phyloP scores from a whole-genome alignment of 495 filamentous ascomycete genomes.

The Hamigera avellanea region DNA sequence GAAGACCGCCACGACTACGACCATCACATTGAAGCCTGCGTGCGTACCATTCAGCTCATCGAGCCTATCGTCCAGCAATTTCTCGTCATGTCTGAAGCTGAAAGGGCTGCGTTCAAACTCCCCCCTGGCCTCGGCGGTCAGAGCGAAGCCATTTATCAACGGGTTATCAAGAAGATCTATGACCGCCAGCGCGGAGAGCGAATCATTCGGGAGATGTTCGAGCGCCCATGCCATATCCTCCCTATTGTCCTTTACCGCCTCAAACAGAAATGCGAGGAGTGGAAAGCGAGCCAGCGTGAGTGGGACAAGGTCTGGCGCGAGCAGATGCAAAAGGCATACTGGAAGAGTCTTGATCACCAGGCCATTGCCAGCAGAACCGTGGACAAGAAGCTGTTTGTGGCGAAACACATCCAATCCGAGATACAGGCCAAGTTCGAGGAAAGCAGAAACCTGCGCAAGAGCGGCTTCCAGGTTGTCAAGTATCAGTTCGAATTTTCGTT shows the following conservation, averaged over 20 bases:
- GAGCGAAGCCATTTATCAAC: slow-evolving; percentile 90
- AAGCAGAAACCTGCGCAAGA: slow-evolving; percentile 53
- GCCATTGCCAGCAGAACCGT: slow-evolving; percentile 69
- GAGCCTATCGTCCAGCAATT: slow-evolving; percentile 90
- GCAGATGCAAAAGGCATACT: slow-evolving; percentile 84
- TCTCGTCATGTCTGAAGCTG: slow-evolving; percentile 55
- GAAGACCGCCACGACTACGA: slow-evolving; percentile 99
- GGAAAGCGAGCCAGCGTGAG: slow-evolving; percentile 90
- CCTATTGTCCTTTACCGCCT: slow-evolving; percentile 77
- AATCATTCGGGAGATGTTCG: slow-evolving; percentile 74
- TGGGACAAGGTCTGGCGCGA: slow-evolving; percentile 99
- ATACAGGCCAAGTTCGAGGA: slow-evolving; percentile 84
- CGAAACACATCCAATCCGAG: slow-evolving; percentile 73
- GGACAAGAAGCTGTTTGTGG: slow-evolving; percentile 82
- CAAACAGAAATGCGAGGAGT: slow-evolving; percentile 91
- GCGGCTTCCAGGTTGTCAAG: slow-evolving; percentile 44
- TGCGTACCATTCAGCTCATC: slow-evolving; percentile 84
- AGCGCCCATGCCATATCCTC: slow-evolving; percentile 67
- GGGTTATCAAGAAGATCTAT: slow-evolving; percentile 98
- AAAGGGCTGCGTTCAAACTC: slow-evolving; percentile 62
- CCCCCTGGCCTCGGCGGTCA: slow-evolving; percentile 79
- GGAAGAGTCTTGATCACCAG: slow-evolving; percentile 93
- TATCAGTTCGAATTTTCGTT: slow-evolving; percentile 68
- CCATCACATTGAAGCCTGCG: slow-evolving; percentile 90
- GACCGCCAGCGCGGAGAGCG: slow-evolving; percentile 69